Percentiles rank a stretch among this genome's conserved stretches.
These are phyloP conservation scores for Nigrospora sphaerica DNA, from an alignment of 2,329 filamentous ascomycete species.

Conservation along the genomic window DNA sequence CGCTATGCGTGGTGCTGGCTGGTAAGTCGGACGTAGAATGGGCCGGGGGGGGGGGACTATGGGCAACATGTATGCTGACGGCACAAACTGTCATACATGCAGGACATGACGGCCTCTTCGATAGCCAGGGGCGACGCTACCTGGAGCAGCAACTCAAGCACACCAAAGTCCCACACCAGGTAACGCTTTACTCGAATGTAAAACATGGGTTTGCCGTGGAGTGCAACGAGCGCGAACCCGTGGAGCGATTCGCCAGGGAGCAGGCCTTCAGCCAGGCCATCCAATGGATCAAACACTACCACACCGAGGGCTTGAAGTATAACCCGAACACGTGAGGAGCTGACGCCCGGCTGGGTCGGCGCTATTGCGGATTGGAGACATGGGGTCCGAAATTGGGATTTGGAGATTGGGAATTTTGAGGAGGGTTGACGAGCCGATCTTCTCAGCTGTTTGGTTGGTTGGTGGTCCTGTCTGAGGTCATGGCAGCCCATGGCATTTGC, in stretches of 20 bases:
- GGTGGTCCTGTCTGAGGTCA: too few species aligned
- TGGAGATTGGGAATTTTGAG: too few species aligned
- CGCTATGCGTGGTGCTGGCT: slow-evolving; percentile 40
- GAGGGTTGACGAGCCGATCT: too few species aligned
- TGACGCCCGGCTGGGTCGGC: too few species aligned
- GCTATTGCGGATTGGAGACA: too few species aligned
- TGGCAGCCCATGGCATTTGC: too few species aligned
- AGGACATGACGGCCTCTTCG: slow-evolving; percentile 48
- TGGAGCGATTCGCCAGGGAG: slow-evolving; percentile 40
- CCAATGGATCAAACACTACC: slow-evolving; percentile 40
- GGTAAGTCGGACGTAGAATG: slow-evolving; percentile 15
- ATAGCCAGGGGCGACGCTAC: slow-evolving; percentile 50
- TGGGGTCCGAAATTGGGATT: too few species aligned
- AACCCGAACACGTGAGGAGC: not conserved
- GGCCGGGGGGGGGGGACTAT: too few species aligned
- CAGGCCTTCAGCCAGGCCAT: slow-evolving; percentile 7
- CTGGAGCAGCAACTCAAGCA: slow-evolving; percentile 51
- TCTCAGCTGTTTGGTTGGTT: too few species aligned
- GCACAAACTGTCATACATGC: not conserved
- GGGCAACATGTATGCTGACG: too few species aligned
- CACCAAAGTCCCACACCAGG: slow-evolving; percentile 56
- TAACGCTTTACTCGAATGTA: slow-evolving; percentile 63
- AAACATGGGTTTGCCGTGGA: slow-evolving; percentile 68
- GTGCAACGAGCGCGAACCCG: slow-evolving; percentile 47
- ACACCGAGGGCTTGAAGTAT: not conserved